Conservation (phyloP, 257 asterid species). For the Fraxinus quadrangulata region DNA sequence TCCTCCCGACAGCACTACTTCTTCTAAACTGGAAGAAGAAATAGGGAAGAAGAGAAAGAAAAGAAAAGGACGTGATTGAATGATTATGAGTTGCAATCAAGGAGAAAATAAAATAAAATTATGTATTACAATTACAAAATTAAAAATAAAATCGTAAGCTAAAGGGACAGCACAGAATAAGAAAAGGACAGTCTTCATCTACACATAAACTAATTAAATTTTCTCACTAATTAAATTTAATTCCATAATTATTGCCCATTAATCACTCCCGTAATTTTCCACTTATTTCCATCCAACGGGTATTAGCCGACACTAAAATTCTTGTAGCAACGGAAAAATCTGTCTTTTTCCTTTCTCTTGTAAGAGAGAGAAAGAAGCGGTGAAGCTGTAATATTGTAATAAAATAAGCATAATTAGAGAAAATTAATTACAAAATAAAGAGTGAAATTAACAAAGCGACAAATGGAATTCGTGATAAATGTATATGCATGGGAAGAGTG, state of each 20-base stretch:
- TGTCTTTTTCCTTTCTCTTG: neutral
- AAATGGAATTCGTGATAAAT: constrained; percentile 34
- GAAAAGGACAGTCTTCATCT: constrained; percentile 63
- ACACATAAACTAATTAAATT: constrained; percentile 28
- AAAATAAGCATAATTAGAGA: constrained; percentile 29
- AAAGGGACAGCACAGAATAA: constrained; percentile 66
- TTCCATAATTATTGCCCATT: constrained; percentile 45
- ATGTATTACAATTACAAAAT: constrained; percentile 16
- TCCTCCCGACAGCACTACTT: constrained; percentile 24
- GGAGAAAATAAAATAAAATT: constrained; percentile 28
- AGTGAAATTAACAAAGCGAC: constrained; percentile 34
- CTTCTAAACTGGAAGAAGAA: constrained; percentile 33
- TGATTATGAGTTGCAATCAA: constrained; percentile 75
- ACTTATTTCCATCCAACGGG: constrained; percentile 38
- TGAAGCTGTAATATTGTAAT: constrained; percentile 22
- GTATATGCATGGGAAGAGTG: constrained; percentile 46
- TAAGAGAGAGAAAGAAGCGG: neutral
- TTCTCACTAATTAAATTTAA: constrained; percentile 19
- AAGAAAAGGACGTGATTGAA: constrained; percentile 43
- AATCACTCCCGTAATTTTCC: constrained; percentile 42
- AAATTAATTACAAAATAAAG: constrained; percentile 29
- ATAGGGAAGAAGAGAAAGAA: constrained; percentile 24
- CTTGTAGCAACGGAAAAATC: constrained; percentile 34
- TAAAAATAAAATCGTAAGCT: constrained; percentile 44
- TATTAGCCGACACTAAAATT: constrained; percentile 73